Evolutionary conservation across 148 eudicot species (phyloP), one percentile per base, ranked within the genome.

Genomic region (Spergularia bocconei): DNA sequence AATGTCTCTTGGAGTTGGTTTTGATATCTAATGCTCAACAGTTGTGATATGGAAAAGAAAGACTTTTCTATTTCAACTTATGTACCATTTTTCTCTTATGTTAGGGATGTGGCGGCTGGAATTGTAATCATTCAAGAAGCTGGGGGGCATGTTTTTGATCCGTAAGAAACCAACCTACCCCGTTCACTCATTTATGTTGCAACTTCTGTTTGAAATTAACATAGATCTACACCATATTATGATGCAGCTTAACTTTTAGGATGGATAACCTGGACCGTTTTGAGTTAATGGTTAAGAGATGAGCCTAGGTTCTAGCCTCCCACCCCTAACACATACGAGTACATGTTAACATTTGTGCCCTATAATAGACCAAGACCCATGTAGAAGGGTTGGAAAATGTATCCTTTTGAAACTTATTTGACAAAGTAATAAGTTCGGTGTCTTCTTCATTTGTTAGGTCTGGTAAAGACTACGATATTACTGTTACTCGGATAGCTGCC

Each of bases 91-190:
- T 65, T 23, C 1, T 58, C 62, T 36, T 72, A 44, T 72, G 39
- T 59, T 81, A 93, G 94, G 98, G 98, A 92, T 86, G 89, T 94
- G 41, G 92, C 97, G 29, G 93, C 88, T 62, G 98, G 91, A 33
- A 86, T 87, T 57, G 87, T 95, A 60, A 93, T 93, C 79, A 85
- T 93, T 67, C 88, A 86, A 74, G 97, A 95, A 86, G 96, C 96
- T 29, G 98, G 98, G 71, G 98, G 98, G 73, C 80, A 84, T 68
- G 39, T 90, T 62, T 92, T 86, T 81, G 78, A 78, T 76, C 80
- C 70, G 85, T 75, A 76, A 79, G 82, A 44, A 36, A 19, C 47
- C 68, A n/a, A 17, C 21, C 51, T 80, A 29, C 14, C 36, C 20
- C 47, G 14, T 67, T 33, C 19, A 19, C 5, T 25, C 60, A n/a